Conservation (phyloP, 768 basidiomycete genomes). For the Hypholoma sublateritium region DNA sequence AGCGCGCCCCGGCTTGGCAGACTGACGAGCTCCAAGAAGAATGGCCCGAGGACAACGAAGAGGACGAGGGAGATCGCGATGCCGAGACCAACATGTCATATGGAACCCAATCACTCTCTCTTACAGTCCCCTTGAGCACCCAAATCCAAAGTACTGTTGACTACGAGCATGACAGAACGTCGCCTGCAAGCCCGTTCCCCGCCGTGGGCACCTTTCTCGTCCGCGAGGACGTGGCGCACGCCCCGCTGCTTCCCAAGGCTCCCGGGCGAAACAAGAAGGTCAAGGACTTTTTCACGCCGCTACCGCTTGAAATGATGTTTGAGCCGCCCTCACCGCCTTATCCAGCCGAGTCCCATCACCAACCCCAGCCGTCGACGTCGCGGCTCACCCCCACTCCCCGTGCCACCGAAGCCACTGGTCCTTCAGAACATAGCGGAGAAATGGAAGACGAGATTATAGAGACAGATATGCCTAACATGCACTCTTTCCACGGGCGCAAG, state of each 20-base stretch:
- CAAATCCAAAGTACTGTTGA: slow-evolving; percentile 49
- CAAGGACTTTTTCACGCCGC: slow-evolving; percentile 86
- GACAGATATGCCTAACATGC: slow-evolving; percentile 50
- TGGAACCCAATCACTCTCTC: slow-evolving; percentile 57
- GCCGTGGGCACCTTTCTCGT: slow-evolving; percentile 73
- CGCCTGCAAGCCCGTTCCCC: slow-evolving; percentile 24
- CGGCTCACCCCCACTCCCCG: slow-evolving; percentile 13
- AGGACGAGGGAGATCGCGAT: slow-evolving; percentile 35
- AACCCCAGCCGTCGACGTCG: slow-evolving; percentile 14
- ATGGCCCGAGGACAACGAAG: slow-evolving; percentile 82
- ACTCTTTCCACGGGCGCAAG: slow-evolving; percentile 44
- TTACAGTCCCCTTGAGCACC: slow-evolving; percentile 56
- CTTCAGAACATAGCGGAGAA: slow-evolving; percentile 2
- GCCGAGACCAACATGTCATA: slow-evolving; percentile 39
- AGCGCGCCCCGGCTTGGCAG: slow-evolving; percentile 67
- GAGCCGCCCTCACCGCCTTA: slow-evolving; percentile 86
- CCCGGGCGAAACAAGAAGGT: slow-evolving; percentile 63
- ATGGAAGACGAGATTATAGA: slow-evolving; percentile 45
- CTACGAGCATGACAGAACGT: slow-evolving; percentile 26
- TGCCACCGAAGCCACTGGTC: background rate
- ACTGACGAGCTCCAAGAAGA: slow-evolving; percentile 90
- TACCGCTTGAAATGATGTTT: slow-evolving; percentile 89
- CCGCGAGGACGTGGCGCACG: slow-evolving; percentile 60
- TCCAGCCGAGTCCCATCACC: slow-evolving; percentile 8
- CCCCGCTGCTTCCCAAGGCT: slow-evolving; percentile 62